Evolutionary conservation across 225 moss, liverwort and hornwort species (phyloP).

Genomic region (Bryoerythrophyllum caledonicum): DNA sequence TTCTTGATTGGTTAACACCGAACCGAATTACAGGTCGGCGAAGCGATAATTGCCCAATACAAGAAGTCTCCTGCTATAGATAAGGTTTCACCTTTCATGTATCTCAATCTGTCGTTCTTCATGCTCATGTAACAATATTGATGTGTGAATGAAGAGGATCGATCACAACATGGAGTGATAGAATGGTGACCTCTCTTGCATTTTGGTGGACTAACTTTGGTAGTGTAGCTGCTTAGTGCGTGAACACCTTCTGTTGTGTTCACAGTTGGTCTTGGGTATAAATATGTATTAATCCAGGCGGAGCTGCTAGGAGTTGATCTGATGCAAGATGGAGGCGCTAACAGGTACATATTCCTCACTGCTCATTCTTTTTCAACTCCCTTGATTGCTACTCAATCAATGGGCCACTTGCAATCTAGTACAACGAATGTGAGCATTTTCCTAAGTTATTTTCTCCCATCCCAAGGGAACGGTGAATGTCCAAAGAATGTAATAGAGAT

Average conservation of each 20-base stretch:
- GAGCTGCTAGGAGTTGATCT: constrained; percentile 51
- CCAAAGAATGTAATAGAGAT: no score
- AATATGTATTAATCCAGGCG: constrained; percentile 27
- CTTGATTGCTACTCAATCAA: no score
- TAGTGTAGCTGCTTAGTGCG: not conserved
- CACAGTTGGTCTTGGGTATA: not conserved
- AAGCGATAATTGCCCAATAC: constrained; percentile 47
- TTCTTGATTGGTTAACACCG: not conserved
- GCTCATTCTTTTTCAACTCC: not conserved
- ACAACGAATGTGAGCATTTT: no score
- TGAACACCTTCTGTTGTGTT: not conserved
- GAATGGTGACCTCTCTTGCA: not conserved
- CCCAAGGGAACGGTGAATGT: no score
- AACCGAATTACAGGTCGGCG: constrained; percentile 37
- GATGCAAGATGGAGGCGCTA: constrained; percentile 35
- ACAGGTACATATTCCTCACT: constrained; percentile 21
- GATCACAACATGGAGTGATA: not conserved
- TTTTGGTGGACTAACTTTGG: not conserved
- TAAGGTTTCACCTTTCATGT: constrained; percentile 29
- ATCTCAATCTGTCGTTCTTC: not conserved
- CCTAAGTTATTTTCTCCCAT: no score
- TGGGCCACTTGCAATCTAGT: no score
- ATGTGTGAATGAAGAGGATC: not conserved
- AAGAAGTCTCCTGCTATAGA: constrained; percentile 47
- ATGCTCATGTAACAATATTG: constrained; percentile 9